These are phyloP conservation scores for Nigrospora osmanthi DNA, from an alignment of 2,329 filamentous ascomycete genomes.

Conservation along the genomic window DNA sequence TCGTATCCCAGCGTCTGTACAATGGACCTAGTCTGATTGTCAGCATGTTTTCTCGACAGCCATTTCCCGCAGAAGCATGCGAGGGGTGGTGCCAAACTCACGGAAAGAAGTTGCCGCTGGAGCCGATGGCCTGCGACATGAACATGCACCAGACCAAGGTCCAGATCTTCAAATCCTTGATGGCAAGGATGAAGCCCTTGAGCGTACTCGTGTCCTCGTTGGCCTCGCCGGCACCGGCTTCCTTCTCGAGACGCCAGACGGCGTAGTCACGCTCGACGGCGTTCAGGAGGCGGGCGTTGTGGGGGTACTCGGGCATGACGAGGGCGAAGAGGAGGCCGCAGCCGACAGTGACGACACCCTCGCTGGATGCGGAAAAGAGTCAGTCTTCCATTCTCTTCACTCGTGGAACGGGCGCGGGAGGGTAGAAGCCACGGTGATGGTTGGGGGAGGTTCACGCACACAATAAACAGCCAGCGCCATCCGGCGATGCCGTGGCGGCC, in stretches of 20 bases:
- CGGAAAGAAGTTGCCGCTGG: constrained; percentile 23
- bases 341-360: constrained; percentile 10
- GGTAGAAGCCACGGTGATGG: too few species aligned
- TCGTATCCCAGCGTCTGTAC: constrained; percentile 36
- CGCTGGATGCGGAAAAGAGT: neutral
- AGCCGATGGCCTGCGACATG: constrained; percentile 28
- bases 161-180: constrained; percentile 29
- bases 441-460: neutral
- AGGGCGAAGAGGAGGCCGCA: constrained; percentile 9
- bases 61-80: neutral
- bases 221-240: constrained; percentile 5
- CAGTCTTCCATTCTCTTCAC: too few species aligned
- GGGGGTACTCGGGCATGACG: constrained; percentile 9
- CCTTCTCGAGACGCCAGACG: constrained; percentile 8
- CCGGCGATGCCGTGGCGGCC: constrained; percentile 13
- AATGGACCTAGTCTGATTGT: constrained; percentile 15
- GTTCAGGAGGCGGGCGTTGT: constrained; percentile 3
- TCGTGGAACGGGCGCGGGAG: too few species aligned
- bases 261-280: constrained; percentile 8
- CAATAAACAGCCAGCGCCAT: constrained; percentile 18
- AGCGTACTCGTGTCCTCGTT: constrained; percentile 4
- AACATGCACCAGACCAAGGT: constrained; percentile 22
- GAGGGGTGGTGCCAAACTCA: neutral
- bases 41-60: neutral
- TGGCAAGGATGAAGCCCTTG: constrained; percentile 26